Evolutionary conservation across 345 rosid genomes (phyloP).

Genomic region (Salix udensis): DNA sequence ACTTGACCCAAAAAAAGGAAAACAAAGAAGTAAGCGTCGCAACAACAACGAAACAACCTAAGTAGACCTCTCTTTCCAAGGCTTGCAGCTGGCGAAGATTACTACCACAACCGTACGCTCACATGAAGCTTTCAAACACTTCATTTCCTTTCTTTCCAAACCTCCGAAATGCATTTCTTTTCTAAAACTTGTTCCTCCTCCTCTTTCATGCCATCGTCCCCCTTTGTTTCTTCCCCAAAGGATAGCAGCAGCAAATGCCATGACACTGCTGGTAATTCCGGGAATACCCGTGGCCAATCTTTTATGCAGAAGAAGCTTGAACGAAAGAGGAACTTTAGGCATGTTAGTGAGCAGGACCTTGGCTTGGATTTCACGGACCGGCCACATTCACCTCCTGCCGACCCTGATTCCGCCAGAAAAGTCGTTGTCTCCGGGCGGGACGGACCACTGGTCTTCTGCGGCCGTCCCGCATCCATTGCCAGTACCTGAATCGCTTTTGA

Average conservation of each 20-base stretch:
- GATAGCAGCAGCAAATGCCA: background rate
- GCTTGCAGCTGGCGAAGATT: background rate
- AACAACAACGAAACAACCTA: conserved; percentile 16
- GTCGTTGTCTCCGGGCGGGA: conserved; percentile 22
- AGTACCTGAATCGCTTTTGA: conserved; percentile 32
- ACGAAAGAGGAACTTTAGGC: conserved; percentile 51
- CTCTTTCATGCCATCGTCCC: conserved; percentile 10
- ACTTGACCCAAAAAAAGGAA: background rate
- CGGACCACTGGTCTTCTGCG: conserved; percentile 29
- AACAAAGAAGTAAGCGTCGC: conserved; percentile 1
- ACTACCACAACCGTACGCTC: conserved; percentile 1
- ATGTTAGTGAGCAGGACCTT: conserved; percentile 40
- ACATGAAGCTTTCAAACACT: conserved; percentile 17
- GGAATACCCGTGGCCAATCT: conserved; percentile 13
- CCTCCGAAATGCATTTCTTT: conserved; percentile 18
- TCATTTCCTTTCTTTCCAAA: background rate
- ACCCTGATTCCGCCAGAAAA: conserved; percentile 27
- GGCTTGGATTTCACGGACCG: conserved; percentile 23
- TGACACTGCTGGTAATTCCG: conserved; percentile 1
- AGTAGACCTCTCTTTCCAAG: conserved; percentile 7
- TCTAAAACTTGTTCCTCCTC: background rate
- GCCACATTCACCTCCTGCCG: conserved; percentile 23
- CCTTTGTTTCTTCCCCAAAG: background rate
- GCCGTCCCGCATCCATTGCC: conserved; percentile 61
- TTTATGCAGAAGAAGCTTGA: conserved; percentile 33